Evolutionary conservation across 2,329 filamentous ascomycete genomes (phyloP).

Genomic region (Fusarium sororula): DNA sequence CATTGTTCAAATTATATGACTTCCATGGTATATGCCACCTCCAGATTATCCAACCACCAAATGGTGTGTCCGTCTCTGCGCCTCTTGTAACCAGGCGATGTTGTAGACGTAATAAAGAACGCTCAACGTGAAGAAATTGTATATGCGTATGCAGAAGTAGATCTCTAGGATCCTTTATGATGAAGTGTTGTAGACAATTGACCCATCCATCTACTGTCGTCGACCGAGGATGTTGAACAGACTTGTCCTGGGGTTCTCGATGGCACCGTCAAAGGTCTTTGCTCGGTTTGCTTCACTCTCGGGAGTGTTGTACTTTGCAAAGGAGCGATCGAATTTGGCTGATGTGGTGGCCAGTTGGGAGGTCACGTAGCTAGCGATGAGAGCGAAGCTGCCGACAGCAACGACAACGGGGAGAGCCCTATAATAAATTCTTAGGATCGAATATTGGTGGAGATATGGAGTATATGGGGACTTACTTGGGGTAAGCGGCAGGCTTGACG

Average conservation of each 20-base stretch:
- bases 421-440: background rate
- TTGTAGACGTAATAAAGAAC: conserved; percentile 25
- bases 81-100: background rate
- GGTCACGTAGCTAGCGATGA: conserved; percentile 47
- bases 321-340: conserved; percentile 49
- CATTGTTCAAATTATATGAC: conserved; percentile 12
- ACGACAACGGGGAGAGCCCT: conserved; percentile 33
- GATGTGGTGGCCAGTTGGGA: conserved; percentile 47
- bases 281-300: conserved; percentile 48
- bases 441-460: background rate
- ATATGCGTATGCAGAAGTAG: background rate
- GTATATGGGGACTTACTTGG: conserved; percentile 21
- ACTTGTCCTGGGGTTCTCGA: conserved; percentile 48
- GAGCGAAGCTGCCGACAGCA: conserved; percentile 34
- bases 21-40: conserved; percentile 28
- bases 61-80: background rate
- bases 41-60: background rate
- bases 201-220: conserved; percentile 33
- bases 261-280: conserved; percentile 46
- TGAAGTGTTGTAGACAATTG: background rate
- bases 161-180: background rate
- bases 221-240: conserved; percentile 49
- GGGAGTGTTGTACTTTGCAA: conserved; percentile 50
- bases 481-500: conserved; percentile 19
- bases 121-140: conserved; percentile 27